These are phyloP conservation scores for Penicillium desertorum DNA, from an alignment of 495 filamentous ascomycete species.

Conservation along the genomic window DNA sequence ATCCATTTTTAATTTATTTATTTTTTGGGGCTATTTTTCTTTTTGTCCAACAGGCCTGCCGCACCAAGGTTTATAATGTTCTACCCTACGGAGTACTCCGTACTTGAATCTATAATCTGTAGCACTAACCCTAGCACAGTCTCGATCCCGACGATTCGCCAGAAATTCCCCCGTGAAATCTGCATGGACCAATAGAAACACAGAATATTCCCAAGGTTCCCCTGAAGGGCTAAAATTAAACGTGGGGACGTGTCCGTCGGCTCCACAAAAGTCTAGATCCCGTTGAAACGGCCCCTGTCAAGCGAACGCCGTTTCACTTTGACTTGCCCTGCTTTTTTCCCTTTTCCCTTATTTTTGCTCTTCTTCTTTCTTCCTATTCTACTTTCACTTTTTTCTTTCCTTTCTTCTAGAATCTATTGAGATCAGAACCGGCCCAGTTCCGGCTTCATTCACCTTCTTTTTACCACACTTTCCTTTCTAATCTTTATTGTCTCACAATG, in stretches of 20 bases:
- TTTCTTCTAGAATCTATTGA: constrained; percentile 5
- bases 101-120: not conserved
- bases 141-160: not conserved
- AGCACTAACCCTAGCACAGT: not conserved
- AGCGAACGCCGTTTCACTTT: constrained; percentile 12
- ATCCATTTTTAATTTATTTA: no score
- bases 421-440: not conserved
- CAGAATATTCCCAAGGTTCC: not conserved
- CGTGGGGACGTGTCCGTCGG: constrained; percentile 14
- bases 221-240: constrained; percentile 15
- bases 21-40: no score
- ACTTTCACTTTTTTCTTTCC: constrained; percentile 8
- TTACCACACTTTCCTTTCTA: constrained; percentile 8
- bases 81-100: not conserved
- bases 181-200: not conserved
- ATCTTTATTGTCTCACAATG: constrained; percentile 13
- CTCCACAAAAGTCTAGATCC: constrained; percentile 9
- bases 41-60: not conserved
- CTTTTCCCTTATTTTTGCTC: constrained; percentile 5
- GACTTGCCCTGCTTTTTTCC: constrained; percentile 4
- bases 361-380: constrained; percentile 1
- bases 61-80: not conserved
- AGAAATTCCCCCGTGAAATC: not conserved
- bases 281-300: constrained; percentile 11
- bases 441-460: constrained; percentile 5